Base-by-base conservation (phyloP, 2,329 filamentous ascomycete genomes). In the Colletotrichum somersetense region DNA sequence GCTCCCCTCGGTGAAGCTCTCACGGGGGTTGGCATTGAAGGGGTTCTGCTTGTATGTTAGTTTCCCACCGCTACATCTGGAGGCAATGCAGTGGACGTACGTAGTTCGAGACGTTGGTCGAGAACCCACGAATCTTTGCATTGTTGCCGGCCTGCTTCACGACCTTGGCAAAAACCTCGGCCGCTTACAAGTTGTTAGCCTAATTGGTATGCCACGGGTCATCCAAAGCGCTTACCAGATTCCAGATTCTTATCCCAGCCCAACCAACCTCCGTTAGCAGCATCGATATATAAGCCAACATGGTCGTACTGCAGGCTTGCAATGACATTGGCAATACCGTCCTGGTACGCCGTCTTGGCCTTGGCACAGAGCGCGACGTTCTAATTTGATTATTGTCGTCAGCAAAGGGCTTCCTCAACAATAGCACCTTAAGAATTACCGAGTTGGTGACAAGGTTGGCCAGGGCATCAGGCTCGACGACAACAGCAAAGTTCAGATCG, bases 31-130 rank as follows among this genome's bases (percentile, higher is more conserved):
- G 44, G 82, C 80, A 74, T 81, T 77, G 79, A 82, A 85, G 20
- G 75, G 76, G 69, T 78, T 82, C 55, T 57, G 35, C 3, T 16
- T 14, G 3, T 10, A 16, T 10, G 35, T 57, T 5, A 57, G 26
- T 26, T 4, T 14, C 2, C 11, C 23, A 3, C 4, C 23, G 35
- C 8, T 1, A 14, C 1, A 4, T 5, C 11, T 14, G 5, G 4
- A 26, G 55, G 1, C 12, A 23, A 7, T 12, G 4, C 6, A n/a
- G 1, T 38, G n/a, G 23, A 40, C 55, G 16, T 11, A 40, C 55
- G 76, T 78, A 82, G 80, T 85, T 85, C 66, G 83, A 84, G 55
- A 85, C 82, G 75, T 85, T 84, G 76, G 82, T 85, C 2, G 81
- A 77, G 73, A 84, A 83, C 26, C 84, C 84, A 26, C 83, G 81